phyloP scores from a whole-genome alignment of 495 filamentous ascomycete species.

The Apiosordaria backusii region DNA sequence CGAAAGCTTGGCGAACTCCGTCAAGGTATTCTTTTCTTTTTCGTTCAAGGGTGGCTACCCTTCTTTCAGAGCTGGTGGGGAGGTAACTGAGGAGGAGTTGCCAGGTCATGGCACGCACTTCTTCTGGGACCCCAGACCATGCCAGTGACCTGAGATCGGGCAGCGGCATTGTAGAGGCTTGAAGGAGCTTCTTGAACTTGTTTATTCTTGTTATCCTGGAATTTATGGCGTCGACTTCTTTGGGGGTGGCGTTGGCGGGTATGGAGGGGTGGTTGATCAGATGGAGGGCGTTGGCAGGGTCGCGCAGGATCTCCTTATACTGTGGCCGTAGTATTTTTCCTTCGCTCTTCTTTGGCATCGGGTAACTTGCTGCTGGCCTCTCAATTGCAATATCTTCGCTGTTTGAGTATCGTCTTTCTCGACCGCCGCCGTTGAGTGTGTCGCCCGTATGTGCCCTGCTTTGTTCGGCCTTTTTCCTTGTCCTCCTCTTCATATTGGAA shows the following conservation, averaged over 20 bases:
- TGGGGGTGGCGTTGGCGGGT: constrained; percentile 69
- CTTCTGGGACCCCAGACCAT: constrained; percentile 91
- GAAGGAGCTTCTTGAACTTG: constrained; percentile 94
- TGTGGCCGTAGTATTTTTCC: constrained; percentile 95
- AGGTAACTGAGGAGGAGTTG: constrained; percentile 93
- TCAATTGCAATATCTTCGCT: constrained; percentile 91
- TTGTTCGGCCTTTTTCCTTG: constrained; percentile 49
- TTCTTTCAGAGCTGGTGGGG: constrained; percentile 86
- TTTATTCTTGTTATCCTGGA: constrained; percentile 92
- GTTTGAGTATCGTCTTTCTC: constrained; percentile 55
- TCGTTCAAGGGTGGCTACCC: constrained; percentile 84
- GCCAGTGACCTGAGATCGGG: constrained; percentile 77
- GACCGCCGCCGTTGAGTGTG: constrained; percentile 17
- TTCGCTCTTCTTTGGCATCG: constrained; percentile 78
- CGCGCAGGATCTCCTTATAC: constrained; percentile 92
- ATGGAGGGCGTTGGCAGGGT: constrained; percentile 93
- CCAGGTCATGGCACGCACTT: constrained; percentile 97
- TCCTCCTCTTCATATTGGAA: constrained; percentile 76
- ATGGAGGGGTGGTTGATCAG: constrained; percentile 82
- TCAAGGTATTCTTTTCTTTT: constrained; percentile 97
- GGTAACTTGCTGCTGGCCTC: constrained; percentile 81
- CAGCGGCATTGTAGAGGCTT: constrained; percentile 83
- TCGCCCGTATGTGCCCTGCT: constrained; percentile 22
- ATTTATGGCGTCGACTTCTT: constrained; percentile 82
- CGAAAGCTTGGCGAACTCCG: constrained; percentile 92